phyloP scores from a whole-genome alignment of 768 basidiomycete species.

The Suillus subalutaceus region DNA sequence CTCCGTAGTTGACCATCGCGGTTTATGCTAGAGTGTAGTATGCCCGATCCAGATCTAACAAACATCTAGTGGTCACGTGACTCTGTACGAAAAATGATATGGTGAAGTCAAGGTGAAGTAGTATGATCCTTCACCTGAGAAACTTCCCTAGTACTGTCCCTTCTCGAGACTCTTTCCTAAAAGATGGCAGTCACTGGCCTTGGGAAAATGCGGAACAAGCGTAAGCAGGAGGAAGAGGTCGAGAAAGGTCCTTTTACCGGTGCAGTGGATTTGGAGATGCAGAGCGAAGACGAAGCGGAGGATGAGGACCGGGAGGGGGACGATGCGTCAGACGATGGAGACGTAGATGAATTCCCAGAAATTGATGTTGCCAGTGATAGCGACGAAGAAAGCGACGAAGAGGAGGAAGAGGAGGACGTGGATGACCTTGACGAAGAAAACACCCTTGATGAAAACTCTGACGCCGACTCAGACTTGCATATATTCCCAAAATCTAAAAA shows the following conservation, averaged over 20 bases:
- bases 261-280: conserved; percentile 64
- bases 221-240: conserved; percentile 53
- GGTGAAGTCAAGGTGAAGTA: neutral
- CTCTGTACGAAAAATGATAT: neutral
- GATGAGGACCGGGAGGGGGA: conserved; percentile 33
- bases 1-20: conserved; percentile 83
- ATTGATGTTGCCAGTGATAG: conserved; percentile 56
- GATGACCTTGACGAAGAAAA: conserved; percentile 43
- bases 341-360: conserved; percentile 75
- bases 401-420: conserved; percentile 35
- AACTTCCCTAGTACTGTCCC: neutral
- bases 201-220: conserved; percentile 51
- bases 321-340: conserved; percentile 54
- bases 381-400: conserved; percentile 37
- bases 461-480: conserved; percentile 52
- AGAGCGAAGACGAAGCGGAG: conserved; percentile 69
- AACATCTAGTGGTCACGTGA: conserved; percentile 7
- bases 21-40: conserved; percentile 5
- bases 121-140: conserved; percentile 10
- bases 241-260: conserved; percentile 36
- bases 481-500: conserved; percentile 66
- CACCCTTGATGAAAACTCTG: conserved; percentile 27
- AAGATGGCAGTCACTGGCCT: conserved; percentile 37
- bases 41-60: conserved; percentile 6
- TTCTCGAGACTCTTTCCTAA: neutral